Evolutionary conservation across 768 basidiomycete species (phyloP), one percentile per base, ranked within the genome.

Genomic region (Galerina marginata): DNA sequence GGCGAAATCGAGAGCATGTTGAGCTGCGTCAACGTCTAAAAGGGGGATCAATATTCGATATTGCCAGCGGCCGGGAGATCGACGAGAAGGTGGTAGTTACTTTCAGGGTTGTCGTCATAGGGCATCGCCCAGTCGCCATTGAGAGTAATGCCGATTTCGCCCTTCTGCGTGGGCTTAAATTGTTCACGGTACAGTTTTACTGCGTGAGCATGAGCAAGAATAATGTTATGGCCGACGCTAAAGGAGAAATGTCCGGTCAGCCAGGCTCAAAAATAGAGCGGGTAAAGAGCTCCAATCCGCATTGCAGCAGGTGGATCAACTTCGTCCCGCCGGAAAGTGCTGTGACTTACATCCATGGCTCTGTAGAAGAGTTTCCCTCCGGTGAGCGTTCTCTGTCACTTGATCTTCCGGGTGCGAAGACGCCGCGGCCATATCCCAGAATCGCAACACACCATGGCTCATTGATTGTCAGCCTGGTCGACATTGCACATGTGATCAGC

Each of bases 101-200:
- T 91, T 67, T 87, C 85, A 9, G 83, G 85, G 42, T 72, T 79
- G 62, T 89, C 82, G 64, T 91, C 88, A 61, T 86, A 92, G 7
- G 91, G 90, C 71, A 88, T 84, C 36, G 83, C 79, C 88, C 87
- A 91, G 70, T 90, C 88, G 10, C 89, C 87, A 65, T 91, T 91
- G 46, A 92, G 77, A 0, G 91, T 92, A 68, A 93, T 91, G n/a
- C 90, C 90, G 65, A 92, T 89, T 63, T 81, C 75, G 23, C 90
- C 92, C 9, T 81, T 77, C 70, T 91, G 89, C 1, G 61, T 71
- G 3, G 79, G 64, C 73, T 90, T 86, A 80, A 85, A 92, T 52
- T 87, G 73, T 29, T 86, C 81, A 29, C 88, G 84, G 68, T 91
- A 92, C 11, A 86, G 65, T 68, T 90, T 85, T 47, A 85, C 84